Base-by-base conservation (phyloP, 1,284 basidiomycete genomes). In the Lentinula novae-zelandiae region DNA sequence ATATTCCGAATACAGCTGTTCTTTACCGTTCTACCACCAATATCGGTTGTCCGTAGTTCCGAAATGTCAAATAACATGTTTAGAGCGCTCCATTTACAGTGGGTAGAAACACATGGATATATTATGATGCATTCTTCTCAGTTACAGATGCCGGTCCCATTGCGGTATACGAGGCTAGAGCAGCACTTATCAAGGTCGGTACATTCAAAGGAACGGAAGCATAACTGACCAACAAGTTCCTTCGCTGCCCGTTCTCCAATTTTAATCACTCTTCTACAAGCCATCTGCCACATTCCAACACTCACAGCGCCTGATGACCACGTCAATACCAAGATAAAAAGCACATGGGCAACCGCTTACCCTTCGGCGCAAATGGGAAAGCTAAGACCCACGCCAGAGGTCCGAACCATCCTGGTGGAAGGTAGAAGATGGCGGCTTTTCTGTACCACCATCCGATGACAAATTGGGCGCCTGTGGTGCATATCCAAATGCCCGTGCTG, bases 211-310 rank as follows among this genome's bases (percentile, higher is more conserved):
- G 51, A 22, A 42, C n/a, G 36, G 17, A 31, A 15, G 27, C 15
- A 39, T 4, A 58, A 68, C 71, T 64, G 51, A 75, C 77, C 69
- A 48, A 68, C 63, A 54, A 84, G 63, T 54, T 89, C 87, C 69
- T 83, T 87, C 63, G 88, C 84, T 8, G 89, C 78, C 39, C 84
- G 81, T 71, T 92, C 90, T 44, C 83, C 79, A 7, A 88, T 79
- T 63, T 83, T 81, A 63, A 96, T 81, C 17, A 93, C 89, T 57
- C 92, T 81, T 67, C 84, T 85, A 75, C 93, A 95, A 5, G 92
- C 89, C 82, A 95, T 92, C 67, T 93, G 90, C 94, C 95, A 97
- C 39, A 93, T 84, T 0, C 89, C 91, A 49, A 93, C 92, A 66
- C 92, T 93, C 63, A 97, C 88, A 13, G 93, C 90, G 17, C 94